Evolutionary conservation across 495 filamentous ascomycete species (phyloP).

Genomic region (Lophium mytilinum): DNA sequence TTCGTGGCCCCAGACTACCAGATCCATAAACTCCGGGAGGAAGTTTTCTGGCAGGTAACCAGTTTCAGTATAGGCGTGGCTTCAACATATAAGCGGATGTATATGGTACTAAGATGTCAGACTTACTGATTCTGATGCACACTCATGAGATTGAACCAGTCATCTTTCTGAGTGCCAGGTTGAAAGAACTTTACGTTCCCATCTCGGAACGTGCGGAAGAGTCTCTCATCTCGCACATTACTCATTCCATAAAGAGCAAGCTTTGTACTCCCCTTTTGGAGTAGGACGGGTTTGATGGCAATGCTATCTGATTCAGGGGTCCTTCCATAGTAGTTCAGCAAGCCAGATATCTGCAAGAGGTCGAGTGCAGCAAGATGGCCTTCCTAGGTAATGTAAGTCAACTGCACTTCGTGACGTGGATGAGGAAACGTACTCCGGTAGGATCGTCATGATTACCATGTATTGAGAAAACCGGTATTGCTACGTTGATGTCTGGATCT

Average conservation of each 20-base stretch:
- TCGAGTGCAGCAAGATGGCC: slow-evolving; percentile 86
- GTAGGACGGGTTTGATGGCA: slow-evolving; percentile 75
- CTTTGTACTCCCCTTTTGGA: slow-evolving; percentile 93
- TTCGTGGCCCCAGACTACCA: slow-evolving; percentile 96
- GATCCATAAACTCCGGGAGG: slow-evolving; percentile 81
- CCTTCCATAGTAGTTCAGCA: slow-evolving; percentile 94
- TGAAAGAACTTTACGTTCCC: slow-evolving; percentile 89
- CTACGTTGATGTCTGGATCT: slow-evolving; percentile 94
- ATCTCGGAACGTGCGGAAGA: slow-evolving; percentile 88
- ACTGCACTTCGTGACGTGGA: not conserved
- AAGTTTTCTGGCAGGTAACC: slow-evolving; percentile 91
- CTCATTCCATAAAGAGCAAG: slow-evolving; percentile 92
- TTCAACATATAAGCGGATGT: slow-evolving; percentile 6
- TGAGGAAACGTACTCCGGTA: slow-evolving; percentile 48
- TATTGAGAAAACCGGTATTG: slow-evolving; percentile 95
- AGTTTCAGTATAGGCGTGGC: slow-evolving; percentile 76
- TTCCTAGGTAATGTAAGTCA: slow-evolving; percentile 44
- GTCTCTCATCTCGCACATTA: slow-evolving; percentile 90
- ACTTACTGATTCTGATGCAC: slow-evolving; percentile 87
- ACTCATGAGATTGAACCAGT: slow-evolving; percentile 96
- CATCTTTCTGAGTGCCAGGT: slow-evolving; percentile 69
- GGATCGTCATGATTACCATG: slow-evolving; percentile 99
- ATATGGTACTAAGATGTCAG: not conserved
- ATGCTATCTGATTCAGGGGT: slow-evolving; percentile 90
- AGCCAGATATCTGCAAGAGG: slow-evolving; percentile 78